These are phyloP conservation scores for Podospora appendiculata DNA, from an alignment of 495 filamentous ascomycete species.

Conservation along the genomic window DNA sequence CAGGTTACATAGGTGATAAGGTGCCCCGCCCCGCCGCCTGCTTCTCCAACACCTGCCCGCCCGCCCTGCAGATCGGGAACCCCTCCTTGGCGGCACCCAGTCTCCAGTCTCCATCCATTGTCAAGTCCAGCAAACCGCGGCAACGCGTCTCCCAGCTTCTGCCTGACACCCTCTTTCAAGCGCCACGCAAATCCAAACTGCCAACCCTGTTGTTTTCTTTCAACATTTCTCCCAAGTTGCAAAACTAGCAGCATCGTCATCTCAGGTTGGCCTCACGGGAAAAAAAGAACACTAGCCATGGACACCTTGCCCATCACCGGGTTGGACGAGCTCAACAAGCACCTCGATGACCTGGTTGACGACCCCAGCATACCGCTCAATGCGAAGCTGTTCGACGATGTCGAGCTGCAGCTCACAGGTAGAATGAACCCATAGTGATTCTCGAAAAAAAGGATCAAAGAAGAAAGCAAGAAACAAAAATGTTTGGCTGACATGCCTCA, in stretches of 20 bases:
- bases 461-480: too few relatives aligned
- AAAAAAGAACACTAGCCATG: slow-evolving; percentile 1
- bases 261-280: not conserved
- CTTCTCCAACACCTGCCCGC: not conserved
- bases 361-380: slow-evolving; percentile 30
- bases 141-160: not conserved
- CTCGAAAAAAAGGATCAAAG: too few relatives aligned
- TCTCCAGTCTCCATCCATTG: too few relatives aligned
- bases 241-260: not conserved
- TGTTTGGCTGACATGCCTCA: too few relatives aligned
- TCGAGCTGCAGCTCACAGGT: slow-evolving; percentile 47
- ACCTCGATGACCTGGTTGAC: slow-evolving; percentile 38
- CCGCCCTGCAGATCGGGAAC: not conserved
- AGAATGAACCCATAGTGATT: slow-evolving; percentile 2
- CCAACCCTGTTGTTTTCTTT: not conserved
- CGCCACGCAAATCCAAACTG: not conserved
- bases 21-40: too few relatives aligned
- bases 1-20: too few relatives aligned
- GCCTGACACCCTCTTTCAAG: too few relatives aligned
- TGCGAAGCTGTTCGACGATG: slow-evolving; percentile 44
- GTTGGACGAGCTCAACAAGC: slow-evolving; percentile 39
- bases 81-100: not conserved
- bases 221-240: not conserved
- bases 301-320: slow-evolving; percentile 33
- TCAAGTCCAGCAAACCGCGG: too few relatives aligned